phyloP scores from a whole-genome alignment of 306 rosid species.

The Prunus armeniaca region DNA sequence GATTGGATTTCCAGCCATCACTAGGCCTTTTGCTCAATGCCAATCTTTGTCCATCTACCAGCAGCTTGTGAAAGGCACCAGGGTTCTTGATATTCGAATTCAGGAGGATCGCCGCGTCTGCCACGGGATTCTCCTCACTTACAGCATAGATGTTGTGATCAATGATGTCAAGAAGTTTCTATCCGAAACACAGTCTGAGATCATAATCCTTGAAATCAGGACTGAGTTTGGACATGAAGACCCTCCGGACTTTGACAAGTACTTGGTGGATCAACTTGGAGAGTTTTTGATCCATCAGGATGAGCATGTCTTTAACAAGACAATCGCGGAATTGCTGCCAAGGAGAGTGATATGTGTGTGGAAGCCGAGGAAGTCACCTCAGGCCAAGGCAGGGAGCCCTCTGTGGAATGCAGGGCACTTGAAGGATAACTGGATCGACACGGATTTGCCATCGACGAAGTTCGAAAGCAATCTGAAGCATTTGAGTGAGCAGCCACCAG shows the following conservation, averaged over 20 bases:
- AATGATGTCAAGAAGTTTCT: slow-evolving; percentile 54
- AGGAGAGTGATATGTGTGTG: slow-evolving; percentile 74
- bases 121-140: slow-evolving; percentile 74
- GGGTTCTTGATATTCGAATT: slow-evolving; percentile 67
- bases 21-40: slow-evolving; percentile 93
- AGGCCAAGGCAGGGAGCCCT: slow-evolving; percentile 57
- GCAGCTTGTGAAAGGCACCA: slow-evolving; percentile 55
- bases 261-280: slow-evolving; percentile 60
- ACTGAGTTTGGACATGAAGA: slow-evolving; percentile 81
- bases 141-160: slow-evolving; percentile 61
- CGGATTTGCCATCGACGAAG: slow-evolving; percentile 85
- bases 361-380: slow-evolving; percentile 74
- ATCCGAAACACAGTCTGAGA: slow-evolving; percentile 61
- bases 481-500: slow-evolving; percentile 64
- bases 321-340: slow-evolving; percentile 59
- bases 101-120: slow-evolving; percentile 62
- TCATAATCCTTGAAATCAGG: slow-evolving; percentile 69
- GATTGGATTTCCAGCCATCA: slow-evolving; percentile 65
- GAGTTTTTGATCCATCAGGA: slow-evolving; percentile 66
- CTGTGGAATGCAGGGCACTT: slow-evolving; percentile 64
- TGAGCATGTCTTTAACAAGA: slow-evolving; percentile 56
- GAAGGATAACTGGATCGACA: slow-evolving; percentile 78
- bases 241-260: slow-evolving; percentile 73
- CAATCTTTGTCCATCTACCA: slow-evolving; percentile 70
- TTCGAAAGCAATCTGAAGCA: slow-evolving; percentile 73